A percentile compares a stretch with the other conserved stretches of the same genome.
Evolutionary conservation across 179 eudicot species (phyloP).

Genomic region (Dionaea muscipula): DNA sequence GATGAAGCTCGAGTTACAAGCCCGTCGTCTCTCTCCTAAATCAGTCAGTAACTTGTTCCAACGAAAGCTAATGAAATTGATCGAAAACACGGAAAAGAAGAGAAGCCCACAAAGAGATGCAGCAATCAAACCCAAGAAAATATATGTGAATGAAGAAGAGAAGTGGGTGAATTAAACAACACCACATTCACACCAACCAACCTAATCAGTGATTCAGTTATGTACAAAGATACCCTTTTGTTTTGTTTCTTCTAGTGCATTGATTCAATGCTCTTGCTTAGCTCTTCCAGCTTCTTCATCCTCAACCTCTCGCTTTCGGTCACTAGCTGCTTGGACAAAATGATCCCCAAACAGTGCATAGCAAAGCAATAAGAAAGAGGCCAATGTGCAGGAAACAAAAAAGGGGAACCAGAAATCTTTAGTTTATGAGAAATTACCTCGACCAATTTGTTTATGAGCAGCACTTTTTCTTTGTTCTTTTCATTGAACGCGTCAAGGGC

Average conservation of each 20-base stretch:
- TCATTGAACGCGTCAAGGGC: constrained; percentile 85
- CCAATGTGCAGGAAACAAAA: neutral
- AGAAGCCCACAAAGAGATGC: too few species aligned
- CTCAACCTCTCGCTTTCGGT: too few species aligned
- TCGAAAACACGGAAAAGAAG: too few species aligned
- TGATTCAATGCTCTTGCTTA: too few species aligned
- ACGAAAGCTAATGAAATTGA: too few species aligned
- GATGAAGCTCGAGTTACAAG: too few species aligned
- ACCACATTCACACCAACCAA: neutral
- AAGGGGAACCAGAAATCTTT: neutral
- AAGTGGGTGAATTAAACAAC: neutral
- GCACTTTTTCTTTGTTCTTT: constrained; percentile 81
- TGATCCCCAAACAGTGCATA: constrained; percentile 66
- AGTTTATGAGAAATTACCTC: constrained; percentile 34
- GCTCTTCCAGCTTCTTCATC: too few species aligned
- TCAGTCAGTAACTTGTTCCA: too few species aligned
- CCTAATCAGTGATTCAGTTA: neutral
- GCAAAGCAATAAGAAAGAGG: neutral
- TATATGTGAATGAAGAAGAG: neutral
- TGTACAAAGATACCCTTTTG: neutral
- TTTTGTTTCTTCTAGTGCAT: too few species aligned
- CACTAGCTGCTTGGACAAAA: constrained; percentile 32
- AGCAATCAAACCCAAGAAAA: too few species aligned
- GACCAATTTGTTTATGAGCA: constrained; percentile 60
- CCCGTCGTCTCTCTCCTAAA: too few species aligned